Percentiles rank a stretch among this genome's conserved stretches.
phyloP scores from a whole-genome alignment of 768 basidiomycete genomes.

The Termitomyces sp. region DNA sequence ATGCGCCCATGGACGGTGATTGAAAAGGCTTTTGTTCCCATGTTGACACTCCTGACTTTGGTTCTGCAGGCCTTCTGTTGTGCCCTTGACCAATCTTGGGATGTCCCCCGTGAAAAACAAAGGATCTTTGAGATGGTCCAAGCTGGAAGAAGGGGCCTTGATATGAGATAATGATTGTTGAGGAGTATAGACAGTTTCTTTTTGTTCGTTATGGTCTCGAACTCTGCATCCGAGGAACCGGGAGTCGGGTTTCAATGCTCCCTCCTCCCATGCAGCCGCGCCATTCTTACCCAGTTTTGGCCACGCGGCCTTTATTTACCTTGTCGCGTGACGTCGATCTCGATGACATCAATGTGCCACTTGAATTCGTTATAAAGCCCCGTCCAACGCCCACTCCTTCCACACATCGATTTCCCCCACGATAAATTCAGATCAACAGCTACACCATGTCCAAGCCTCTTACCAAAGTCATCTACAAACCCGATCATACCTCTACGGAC shows the following conservation, averaged over 20 bases:
- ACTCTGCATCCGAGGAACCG: not conserved
- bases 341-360: conserved; percentile 24
- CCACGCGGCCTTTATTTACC: conserved; percentile 10
- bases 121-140: conserved; percentile 11
- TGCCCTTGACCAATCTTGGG: conserved; percentile 34
- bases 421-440: conserved; percentile 12
- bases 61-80: conserved; percentile 36
- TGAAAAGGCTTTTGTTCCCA: conserved; percentile 7
- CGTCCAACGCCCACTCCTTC: not conserved
- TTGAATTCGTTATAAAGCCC: conserved; percentile 18
- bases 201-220: not conserved
- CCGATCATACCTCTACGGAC: conserved; percentile 66
- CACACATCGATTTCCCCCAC: conserved; percentile 7
- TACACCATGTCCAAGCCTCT: conserved; percentile 45
- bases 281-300: too few species aligned
- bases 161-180: not conserved
- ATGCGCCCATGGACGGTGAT: conserved; percentile 92
- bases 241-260: not conserved
- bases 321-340: conserved; percentile 30
- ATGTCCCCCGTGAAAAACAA: conserved; percentile 2
- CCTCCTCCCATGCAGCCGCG: too few species aligned
- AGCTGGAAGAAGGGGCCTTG: conserved; percentile 11
- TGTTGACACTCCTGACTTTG: not conserved
- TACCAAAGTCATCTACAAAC: conserved; percentile 79
- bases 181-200: not conserved